Evolutionary conservation across 2,329 filamentous ascomycete genomes (phyloP).

Genomic region (Colletotrichum noveboracense): DNA sequence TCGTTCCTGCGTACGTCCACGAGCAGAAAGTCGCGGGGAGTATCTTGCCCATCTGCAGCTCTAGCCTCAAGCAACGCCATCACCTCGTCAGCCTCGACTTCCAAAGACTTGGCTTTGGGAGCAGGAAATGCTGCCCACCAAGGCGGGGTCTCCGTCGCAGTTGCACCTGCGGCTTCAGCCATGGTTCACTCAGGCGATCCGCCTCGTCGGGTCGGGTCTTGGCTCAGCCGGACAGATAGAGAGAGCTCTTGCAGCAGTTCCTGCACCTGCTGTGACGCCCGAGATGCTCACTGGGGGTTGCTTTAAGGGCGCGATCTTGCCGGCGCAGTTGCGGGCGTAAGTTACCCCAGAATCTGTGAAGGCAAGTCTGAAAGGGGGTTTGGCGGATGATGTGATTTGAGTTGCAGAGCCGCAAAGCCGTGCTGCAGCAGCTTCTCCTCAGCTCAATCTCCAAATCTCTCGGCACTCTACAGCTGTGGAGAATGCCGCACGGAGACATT

Average conservation of each 20-base stretch:
- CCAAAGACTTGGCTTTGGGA: constrained; percentile 41
- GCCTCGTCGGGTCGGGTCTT: background rate
- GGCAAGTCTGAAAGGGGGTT: background rate
- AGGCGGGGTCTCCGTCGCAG: constrained; percentile 19
- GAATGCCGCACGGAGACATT: background rate
- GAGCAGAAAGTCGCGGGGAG: constrained; percentile 44
- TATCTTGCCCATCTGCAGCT: constrained; percentile 30
- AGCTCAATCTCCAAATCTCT: background rate
- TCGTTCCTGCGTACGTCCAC: constrained; percentile 61
- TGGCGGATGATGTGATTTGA: background rate
- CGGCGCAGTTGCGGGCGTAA: constrained; percentile 16
- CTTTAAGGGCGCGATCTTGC: background rate
- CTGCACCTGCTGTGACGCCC: background rate
- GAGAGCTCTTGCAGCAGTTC: background rate
- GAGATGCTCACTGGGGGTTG: background rate
- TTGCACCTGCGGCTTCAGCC: background rate
- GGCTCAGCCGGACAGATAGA: background rate
- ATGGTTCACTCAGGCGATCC: background rate
- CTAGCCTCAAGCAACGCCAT: constrained; percentile 44
- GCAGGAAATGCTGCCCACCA: constrained; percentile 51
- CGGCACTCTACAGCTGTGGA: constrained; percentile 9
- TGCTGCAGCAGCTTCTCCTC: background rate
- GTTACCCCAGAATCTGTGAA: constrained; percentile 8
- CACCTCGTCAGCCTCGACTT: constrained; percentile 44
- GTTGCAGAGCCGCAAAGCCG: constrained; percentile 2